These are phyloP conservation scores for Erodium chrysanthum DNA, from an alignment of 441 rosid species.

Conservation along the genomic window DNA sequence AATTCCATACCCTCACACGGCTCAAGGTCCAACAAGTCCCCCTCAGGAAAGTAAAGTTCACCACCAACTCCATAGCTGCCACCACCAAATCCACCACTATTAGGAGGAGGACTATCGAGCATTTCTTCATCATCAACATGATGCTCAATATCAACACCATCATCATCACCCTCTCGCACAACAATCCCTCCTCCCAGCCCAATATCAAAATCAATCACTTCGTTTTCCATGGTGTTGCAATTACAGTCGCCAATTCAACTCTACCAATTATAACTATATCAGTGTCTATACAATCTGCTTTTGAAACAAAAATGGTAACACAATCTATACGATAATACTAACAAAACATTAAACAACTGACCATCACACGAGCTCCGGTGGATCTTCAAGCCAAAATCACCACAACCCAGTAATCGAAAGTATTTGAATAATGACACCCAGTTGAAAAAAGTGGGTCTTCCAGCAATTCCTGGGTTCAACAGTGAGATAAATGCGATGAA, in stretches of 20 bases:
- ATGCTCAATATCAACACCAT: constrained; percentile 10
- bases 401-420: background rate
- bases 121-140: constrained; percentile 2
- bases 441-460: background rate
- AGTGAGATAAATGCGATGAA: too few relatives aligned
- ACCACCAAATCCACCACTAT: constrained; percentile 26
- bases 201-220: constrained; percentile 23
- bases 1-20: constrained; percentile 80
- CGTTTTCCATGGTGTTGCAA: constrained; percentile 5
- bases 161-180: constrained; percentile 17
- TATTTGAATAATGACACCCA: background rate
- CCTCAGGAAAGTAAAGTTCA: constrained; percentile 35
- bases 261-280: constrained; percentile 4
- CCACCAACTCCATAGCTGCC: constrained; percentile 28
- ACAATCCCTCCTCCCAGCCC: constrained; percentile 9
- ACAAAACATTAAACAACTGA: background rate
- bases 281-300: background rate
- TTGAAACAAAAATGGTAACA: background rate
- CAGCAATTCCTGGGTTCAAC: background rate
- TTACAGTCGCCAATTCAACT: background rate
- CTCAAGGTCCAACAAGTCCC: constrained; percentile 30
- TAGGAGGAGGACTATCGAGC: constrained; percentile 1
- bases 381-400: background rate
- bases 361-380: background rate
- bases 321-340: background rate